These are phyloP conservation scores for Thozetella sp. DNA, from an alignment of 495 filamentous ascomycete species.

Conservation along the genomic window DNA sequence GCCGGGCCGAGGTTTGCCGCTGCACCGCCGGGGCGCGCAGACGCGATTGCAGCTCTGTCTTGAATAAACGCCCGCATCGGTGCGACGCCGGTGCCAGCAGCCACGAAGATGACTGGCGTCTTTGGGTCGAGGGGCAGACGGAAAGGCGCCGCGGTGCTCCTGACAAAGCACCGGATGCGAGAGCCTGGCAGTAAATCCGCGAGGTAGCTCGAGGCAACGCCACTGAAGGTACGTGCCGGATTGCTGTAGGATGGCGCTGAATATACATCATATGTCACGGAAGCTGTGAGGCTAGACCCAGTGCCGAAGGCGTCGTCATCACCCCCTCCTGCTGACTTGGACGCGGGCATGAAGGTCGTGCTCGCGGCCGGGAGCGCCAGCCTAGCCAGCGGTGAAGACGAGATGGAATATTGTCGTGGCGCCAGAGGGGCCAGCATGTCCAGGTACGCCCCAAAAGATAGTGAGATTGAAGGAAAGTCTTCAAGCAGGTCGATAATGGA, in stretches of 20 bases:
- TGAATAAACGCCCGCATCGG: constrained; percentile 68
- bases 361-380: not conserved
- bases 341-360: constrained; percentile 53
- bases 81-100: constrained; percentile 53
- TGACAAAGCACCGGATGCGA: constrained; percentile 49
- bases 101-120: constrained; percentile 64
- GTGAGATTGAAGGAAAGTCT: constrained; percentile 33
- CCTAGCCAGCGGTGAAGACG: constrained; percentile 25
- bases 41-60: constrained; percentile 55
- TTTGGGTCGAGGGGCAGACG: constrained; percentile 56
- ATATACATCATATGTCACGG: constrained; percentile 57
- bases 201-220: constrained; percentile 56
- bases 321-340: too few species aligned
- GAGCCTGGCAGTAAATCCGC: constrained; percentile 54
- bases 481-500: constrained; percentile 65
- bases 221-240: constrained; percentile 38
- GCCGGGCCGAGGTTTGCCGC: constrained; percentile 28
- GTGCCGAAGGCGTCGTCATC: constrained; percentile 37
- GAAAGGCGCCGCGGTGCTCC: constrained; percentile 59
- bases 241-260: constrained; percentile 30
- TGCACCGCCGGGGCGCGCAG: constrained; percentile 19
- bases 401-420: constrained; percentile 58
- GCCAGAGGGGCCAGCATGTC: constrained; percentile 65
- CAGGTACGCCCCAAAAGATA: constrained; percentile 60
- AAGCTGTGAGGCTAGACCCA: constrained; percentile 44